These are phyloP conservation scores for Aspergillus japonicus DNA, from an alignment of 2,329 filamentous ascomycete genomes.

Conservation along the genomic window DNA sequence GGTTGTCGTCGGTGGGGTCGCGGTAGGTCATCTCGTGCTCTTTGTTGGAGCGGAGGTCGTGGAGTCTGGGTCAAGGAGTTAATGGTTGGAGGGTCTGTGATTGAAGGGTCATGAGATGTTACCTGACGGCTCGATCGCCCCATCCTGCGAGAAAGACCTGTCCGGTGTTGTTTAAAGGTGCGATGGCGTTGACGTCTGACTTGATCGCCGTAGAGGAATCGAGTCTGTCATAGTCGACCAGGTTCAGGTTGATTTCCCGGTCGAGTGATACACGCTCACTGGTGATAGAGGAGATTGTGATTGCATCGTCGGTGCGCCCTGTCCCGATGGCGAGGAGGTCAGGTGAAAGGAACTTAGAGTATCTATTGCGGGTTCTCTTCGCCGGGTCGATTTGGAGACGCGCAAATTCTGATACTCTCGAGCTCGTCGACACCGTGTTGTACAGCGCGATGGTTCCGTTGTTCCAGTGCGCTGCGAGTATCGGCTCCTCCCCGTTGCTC, in stretches of 20 bases:
- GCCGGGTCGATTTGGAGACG: constrained; percentile 22
- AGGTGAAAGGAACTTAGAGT: constrained; percentile 54
- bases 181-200: constrained; percentile 37
- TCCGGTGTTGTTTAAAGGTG: constrained; percentile 41
- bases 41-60: constrained; percentile 58
- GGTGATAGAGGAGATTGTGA: constrained; percentile 53
- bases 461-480: constrained; percentile 55
- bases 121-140: constrained; percentile 55
- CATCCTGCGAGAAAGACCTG: constrained; percentile 60
- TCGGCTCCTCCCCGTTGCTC: constrained; percentile 38
- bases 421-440: constrained; percentile 33
- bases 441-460: constrained; percentile 52
- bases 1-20: constrained; percentile 58
- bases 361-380: constrained; percentile 43
- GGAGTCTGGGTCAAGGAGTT: constrained; percentile 44
- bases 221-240: constrained; percentile 24
- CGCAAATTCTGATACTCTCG: constrained; percentile 39
- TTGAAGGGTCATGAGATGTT: background rate
- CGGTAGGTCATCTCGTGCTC: constrained; percentile 51
- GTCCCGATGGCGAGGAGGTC: constrained; percentile 52
- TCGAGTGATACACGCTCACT: constrained; percentile 42
- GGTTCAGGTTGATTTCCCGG: constrained; percentile 43
- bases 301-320: constrained; percentile 45
- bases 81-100: background rate
- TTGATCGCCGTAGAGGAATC: constrained; percentile 20